Percentiles rank a stretch among this genome's conserved stretches.
Evolutionary conservation across 768 basidiomycete species (phyloP).

Genomic region (Amanita polypyramis): DNA sequence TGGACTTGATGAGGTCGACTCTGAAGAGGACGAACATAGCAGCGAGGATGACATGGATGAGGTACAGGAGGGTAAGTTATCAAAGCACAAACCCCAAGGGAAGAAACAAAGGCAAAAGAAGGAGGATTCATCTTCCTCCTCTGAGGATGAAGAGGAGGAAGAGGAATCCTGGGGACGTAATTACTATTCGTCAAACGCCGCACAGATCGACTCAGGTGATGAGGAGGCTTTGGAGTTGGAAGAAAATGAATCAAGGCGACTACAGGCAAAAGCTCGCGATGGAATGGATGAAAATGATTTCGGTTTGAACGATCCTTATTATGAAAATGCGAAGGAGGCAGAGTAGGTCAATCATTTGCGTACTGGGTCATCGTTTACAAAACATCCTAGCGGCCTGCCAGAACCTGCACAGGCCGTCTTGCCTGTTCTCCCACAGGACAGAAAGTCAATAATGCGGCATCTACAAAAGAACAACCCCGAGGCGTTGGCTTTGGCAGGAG

Average conservation of each 20-base stretch:
- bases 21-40: conserved; percentile 30
- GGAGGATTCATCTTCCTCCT: conserved; percentile 11
- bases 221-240: conserved; percentile 86
- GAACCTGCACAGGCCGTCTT: conserved; percentile 26
- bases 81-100: conserved; percentile 17
- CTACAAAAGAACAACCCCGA: conserved; percentile 73
- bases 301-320: conserved; percentile 59
- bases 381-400: conserved; percentile 22
- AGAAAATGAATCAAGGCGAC: conserved; percentile 72
- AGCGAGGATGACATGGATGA: conserved; percentile 22
- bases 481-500: conserved; percentile 68
- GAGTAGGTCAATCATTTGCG: conserved; percentile 20
- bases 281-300: conserved; percentile 73
- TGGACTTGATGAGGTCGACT: conserved; percentile 40
- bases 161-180: conserved; percentile 77
- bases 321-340: conserved; percentile 17
- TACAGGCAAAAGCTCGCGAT: conserved; percentile 70
- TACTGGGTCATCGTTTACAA: not conserved
- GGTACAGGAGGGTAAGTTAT: conserved; percentile 14
- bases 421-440: conserved; percentile 41
- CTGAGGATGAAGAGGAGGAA: conserved; percentile 34
- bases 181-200: conserved; percentile 85
- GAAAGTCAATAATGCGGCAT: conserved; percentile 47
- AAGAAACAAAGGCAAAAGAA: conserved; percentile 20
- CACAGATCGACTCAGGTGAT: conserved; percentile 70